Evolutionary conservation across 2,329 filamentous ascomycete species (phyloP).

Genomic region (Trichoderma endophyticum): DNA sequence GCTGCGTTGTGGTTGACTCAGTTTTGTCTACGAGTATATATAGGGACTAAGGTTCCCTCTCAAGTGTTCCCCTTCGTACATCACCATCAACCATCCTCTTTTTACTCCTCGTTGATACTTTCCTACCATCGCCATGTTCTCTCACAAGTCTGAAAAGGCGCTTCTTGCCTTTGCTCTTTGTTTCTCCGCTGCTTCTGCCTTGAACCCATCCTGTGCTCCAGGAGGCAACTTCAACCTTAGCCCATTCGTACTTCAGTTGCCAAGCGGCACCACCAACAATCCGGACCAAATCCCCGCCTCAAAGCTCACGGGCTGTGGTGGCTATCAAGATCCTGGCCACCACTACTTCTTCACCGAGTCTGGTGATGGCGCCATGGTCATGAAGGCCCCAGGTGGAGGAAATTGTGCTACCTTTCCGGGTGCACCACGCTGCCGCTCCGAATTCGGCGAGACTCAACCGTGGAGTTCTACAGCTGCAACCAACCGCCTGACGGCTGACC

Average conservation of each 20-base stretch:
- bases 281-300: neutral
- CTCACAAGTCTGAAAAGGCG: too few relatives aligned
- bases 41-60: too few relatives aligned
- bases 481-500: neutral
- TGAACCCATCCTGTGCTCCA: neutral
- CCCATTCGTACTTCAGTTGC: neutral
- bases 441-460: conserved; percentile 37
- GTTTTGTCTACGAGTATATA: too few relatives aligned
- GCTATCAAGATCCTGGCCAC: conserved; percentile 30
- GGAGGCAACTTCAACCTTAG: neutral
- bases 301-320: conserved; percentile 34
- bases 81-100: too few relatives aligned
- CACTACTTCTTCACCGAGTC: conserved; percentile 36
- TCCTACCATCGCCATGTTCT: too few relatives aligned
- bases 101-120: too few relatives aligned
- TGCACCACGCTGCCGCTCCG: conserved; percentile 41
- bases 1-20: too few relatives aligned
- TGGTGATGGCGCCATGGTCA: conserved; percentile 33
- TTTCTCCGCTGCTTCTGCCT: neutral
- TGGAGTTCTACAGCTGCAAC: conserved; percentile 32
- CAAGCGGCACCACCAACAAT: neutral
- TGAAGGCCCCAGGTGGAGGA: conserved; percentile 38
- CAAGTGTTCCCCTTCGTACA: too few relatives aligned
- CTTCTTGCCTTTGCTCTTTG: neutral
- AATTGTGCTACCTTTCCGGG: conserved; percentile 38